Percentiles rank a stretch among this genome's conserved stretches.
These are phyloP conservation scores for Apiosordaria backusii DNA, from an alignment of 495 filamentous ascomycete species.

Conservation along the genomic window DNA sequence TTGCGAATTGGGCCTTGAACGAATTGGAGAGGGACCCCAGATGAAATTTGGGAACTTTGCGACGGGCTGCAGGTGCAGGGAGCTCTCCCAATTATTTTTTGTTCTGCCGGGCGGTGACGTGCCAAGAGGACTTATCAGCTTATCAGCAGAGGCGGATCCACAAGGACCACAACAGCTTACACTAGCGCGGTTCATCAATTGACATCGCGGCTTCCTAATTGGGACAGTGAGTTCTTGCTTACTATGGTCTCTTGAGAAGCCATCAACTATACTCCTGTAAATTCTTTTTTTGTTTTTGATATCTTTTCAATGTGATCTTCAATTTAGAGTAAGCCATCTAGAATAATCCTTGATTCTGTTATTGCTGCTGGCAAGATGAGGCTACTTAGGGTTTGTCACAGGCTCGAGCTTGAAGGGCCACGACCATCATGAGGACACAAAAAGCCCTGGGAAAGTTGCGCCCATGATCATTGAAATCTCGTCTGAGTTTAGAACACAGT, in stretches of 20 bases:
- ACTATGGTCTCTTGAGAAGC: neutral
- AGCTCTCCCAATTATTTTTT: constrained; percentile 28
- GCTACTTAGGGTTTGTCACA: too few relatives aligned
- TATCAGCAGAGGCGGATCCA: neutral
- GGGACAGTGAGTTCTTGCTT: neutral
- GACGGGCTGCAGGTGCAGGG: neutral
- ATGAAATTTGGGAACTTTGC: neutral
- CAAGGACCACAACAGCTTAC: neutral
- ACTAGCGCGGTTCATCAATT: neutral
- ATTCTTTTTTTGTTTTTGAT: too few relatives aligned
- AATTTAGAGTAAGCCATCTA: too few relatives aligned
- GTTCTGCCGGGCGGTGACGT: constrained; percentile 36
- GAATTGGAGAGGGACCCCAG: neutral
- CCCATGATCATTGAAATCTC: too few relatives aligned
- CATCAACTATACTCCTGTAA: too few relatives aligned
- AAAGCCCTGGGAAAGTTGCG: too few relatives aligned
- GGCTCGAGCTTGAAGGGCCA: too few relatives aligned
- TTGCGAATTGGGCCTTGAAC: neutral
- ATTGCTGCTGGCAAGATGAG: too few relatives aligned
- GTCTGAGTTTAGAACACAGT: too few relatives aligned
- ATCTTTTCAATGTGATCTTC: too few relatives aligned
- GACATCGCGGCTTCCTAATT: neutral
- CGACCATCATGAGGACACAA: too few relatives aligned
- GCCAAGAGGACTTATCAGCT: constrained; percentile 1
- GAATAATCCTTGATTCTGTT: too few relatives aligned